Evolutionary conservation across 345 rosid species (phyloP), one percentile per base, ranked within the genome.

Genomic region (Psidium guajava): DNA sequence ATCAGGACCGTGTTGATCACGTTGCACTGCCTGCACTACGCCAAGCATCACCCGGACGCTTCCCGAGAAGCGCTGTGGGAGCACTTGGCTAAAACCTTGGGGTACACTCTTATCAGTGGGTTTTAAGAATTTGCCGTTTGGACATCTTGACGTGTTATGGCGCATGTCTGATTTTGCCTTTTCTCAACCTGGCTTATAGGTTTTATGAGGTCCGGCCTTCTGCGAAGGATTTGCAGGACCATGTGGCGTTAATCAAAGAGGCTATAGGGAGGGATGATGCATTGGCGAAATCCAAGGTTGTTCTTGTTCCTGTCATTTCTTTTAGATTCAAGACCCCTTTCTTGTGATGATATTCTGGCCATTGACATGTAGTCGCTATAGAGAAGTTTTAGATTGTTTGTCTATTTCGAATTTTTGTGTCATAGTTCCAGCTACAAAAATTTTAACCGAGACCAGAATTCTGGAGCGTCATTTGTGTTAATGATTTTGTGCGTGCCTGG

Each of bases 151-250:
- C 47, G 47, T 5, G 80, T 69, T 20, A 36, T 69, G 80, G 22
- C 47, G 25, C 80, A 69, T 12, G 47, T 36, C 2, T 77, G 83
- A 18, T 56, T 55, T 27, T 25, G 36, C 47, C 51, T n/a, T 9
- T 59, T 42, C 53, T 59, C 40, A 28, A 9, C 58, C 69, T 36
- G 61, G 82, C 82, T 87, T 94, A 87, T 86, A 97, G 99, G 86
- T 89, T 85, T 20, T 90, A 87, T 88, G 99, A 93, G 25, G 91
- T 87, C 81, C 90, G 90, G 89, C 98, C 98, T 56, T 93, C 96
- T 6, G 94, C 90, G 83, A 91, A 95, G 86, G 98, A 97, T 90
- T 91, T 97, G 92, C 92, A 92, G 81, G 94, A 95, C 82, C 95
- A 96, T 89, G 83, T 89, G 85, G 89, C 75, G 58, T 88, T 95